Evolutionary conservation across 225 moss, liverwort and hornwort genomes (phyloP), one percentile per base, ranked within the genome.

Genomic region (Anthoceros angustus): DNA sequence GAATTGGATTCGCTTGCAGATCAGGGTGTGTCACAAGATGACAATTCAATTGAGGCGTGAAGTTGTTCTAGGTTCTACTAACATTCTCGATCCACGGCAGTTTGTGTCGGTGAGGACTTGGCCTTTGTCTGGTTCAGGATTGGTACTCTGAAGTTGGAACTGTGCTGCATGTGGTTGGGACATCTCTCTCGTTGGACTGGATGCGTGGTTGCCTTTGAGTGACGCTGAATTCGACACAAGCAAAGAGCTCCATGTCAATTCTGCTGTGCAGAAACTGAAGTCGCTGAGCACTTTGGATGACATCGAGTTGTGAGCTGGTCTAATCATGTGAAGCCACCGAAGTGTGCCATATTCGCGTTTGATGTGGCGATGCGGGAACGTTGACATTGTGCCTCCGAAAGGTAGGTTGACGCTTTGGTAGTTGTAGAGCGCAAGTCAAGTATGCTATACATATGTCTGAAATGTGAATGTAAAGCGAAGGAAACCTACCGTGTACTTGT

Each of bases 21-120:
- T 98, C 74, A 84, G 92, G 76, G 79, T 87, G 74, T 79, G 86
- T 74, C 98, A 89, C 73, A 98, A 87, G 80, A 79, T 98, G 72
- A 80, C 92, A 45, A 60, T 69, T 69, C 92, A 87, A 79, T 72
- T 98, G 72, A 86, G 82, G 77, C 88, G 98, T 71, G 92, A 92
- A 75, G 87, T 98, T 69, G 70, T 98, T 67, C 70, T 98, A 62
- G 98, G 98, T 66, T 89, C 87, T 70, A 89, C 98, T 74, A 86
- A 80, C 69, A 74, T 98, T 70, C 87, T 87, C 70, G 82, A 75
- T 66, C 87, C 92, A 24, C 80, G 75, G 66, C 85, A 92, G 67
- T 98, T 98, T 70, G 74, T 89, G 73, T 83, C 84, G 71, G 94
- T 95, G 86, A 72, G 39, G 49, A 38, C 11, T 38, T 25, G 45